Percentiles rank a stretch among this genome's conserved stretches.
These are phyloP conservation scores for Stromatinia cepivora DNA, from an alignment of 2,329 filamentous ascomycete genomes.

Conservation along the genomic window DNA sequence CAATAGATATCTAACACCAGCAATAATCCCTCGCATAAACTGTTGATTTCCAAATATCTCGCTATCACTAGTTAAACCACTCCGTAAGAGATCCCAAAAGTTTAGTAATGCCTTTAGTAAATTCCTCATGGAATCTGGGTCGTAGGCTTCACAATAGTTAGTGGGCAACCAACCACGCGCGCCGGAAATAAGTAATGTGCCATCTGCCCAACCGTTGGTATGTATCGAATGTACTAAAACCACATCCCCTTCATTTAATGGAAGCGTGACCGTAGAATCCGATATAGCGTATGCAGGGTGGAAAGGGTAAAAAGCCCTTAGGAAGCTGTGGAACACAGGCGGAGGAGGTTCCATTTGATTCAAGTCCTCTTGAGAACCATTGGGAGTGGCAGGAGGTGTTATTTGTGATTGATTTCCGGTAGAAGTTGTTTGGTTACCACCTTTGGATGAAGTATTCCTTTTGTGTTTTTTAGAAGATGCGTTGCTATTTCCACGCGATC, in stretches of 20 bases:
- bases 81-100: conserved; percentile 87
- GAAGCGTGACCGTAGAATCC: conserved; percentile 85
- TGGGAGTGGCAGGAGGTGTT: conserved; percentile 75
- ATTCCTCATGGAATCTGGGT: conserved; percentile 81
- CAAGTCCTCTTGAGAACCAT: conserved; percentile 60
- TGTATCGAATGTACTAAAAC: conserved; percentile 95
- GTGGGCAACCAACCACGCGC: conserved; percentile 94
- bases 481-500: conserved; percentile 40
- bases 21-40: conserved; percentile 91
- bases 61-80: conserved; percentile 71
- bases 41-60: conserved; percentile 87
- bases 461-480: conserved; percentile 43
- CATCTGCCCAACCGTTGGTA: conserved; percentile 97
- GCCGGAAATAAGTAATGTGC: conserved; percentile 82
- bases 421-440: conserved; percentile 35
- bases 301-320: conserved; percentile 92
- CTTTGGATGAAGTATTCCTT: conserved; percentile 47
- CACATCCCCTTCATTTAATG: conserved; percentile 86
- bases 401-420: conserved; percentile 53
- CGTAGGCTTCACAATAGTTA: conserved; percentile 96
- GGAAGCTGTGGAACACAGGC: conserved; percentile 86
- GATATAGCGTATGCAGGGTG: conserved; percentile 73
- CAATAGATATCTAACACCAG: conserved; percentile 84
- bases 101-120: conserved; percentile 83
- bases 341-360: conserved; percentile 48